phyloP scores from a whole-genome alignment of 1,284 basidiomycete species.

The Mycocalia duriaeana region DNA sequence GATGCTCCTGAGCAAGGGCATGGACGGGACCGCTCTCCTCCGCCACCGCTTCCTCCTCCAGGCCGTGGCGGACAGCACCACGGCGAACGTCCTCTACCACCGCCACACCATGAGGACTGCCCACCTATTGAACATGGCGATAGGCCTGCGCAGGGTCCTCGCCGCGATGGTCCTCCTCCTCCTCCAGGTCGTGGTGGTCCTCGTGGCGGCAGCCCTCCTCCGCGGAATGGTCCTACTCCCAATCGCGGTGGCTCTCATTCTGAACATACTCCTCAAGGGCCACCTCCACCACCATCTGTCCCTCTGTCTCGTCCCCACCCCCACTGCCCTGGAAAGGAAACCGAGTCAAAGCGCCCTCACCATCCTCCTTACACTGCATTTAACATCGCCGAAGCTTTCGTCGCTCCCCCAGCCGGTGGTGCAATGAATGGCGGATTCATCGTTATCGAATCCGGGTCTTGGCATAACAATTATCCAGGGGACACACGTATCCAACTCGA shows the following conservation, averaged over 20 bases:
- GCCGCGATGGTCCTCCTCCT: too few species aligned
- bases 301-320: not conserved
- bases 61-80: not conserved
- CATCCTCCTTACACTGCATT: not conserved
- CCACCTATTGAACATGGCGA: too few species aligned
- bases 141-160: too few species aligned
- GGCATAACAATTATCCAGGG: slow-evolving; percentile 38
- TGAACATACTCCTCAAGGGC: not conserved
- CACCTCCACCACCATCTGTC: not conserved
- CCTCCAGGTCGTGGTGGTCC: not conserved
- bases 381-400: not conserved
- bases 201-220: too few species aligned
- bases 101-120: not conserved
- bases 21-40: not conserved
- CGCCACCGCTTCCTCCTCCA: not conserved
- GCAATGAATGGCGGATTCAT: slow-evolving; percentile 13
- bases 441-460: slow-evolving; percentile 30
- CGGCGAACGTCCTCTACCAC: not conserved
- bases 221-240: too few species aligned
- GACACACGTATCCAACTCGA: slow-evolving; percentile 40
- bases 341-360: too few species aligned
- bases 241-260: too few species aligned
- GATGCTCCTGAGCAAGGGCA: too few species aligned
- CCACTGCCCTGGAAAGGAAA: too few species aligned
- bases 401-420: not conserved